Evolutionary conservation across 2,329 filamentous ascomycete species (phyloP).

Genomic region (Hirsutella rhossiliensis): DNA sequence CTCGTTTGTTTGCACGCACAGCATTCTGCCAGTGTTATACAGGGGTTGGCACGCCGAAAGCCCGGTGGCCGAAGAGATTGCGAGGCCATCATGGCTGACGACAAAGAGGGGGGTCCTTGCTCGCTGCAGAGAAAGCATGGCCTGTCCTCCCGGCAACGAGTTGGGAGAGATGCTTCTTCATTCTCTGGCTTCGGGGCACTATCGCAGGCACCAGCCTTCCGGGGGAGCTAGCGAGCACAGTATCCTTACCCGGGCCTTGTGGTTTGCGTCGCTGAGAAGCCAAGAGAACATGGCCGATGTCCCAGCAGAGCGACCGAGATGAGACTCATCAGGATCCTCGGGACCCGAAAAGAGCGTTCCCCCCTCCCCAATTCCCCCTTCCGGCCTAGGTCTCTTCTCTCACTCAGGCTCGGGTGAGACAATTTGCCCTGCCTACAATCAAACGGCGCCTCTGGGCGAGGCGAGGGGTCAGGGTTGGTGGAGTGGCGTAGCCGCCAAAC

Average conservation of each 20-base stretch:
- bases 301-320: neutral
- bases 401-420: slow-evolving; percentile 3
- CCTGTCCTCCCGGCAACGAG: too few species aligned
- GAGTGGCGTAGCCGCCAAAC: neutral
- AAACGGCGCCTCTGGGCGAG: neutral
- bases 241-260: too few species aligned
- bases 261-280: too few species aligned
- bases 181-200: too few species aligned
- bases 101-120: neutral
- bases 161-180: too few species aligned
- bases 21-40: neutral
- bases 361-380: neutral
- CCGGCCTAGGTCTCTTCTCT: slow-evolving; percentile 8
- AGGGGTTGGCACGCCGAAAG: neutral
- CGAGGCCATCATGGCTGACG: neutral
- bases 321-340: neutral
- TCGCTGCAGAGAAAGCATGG: too few species aligned
- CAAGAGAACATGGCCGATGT: neutral
- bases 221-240: too few species aligned
- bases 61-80: neutral
- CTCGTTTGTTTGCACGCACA: neutral
- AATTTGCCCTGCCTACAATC: slow-evolving; percentile 4
- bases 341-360: neutral
- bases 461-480: neutral
- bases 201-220: too few species aligned